Evolutionary conservation across 257 asterid genomes (phyloP).

Genomic region (Nicotiana paniculata): DNA sequence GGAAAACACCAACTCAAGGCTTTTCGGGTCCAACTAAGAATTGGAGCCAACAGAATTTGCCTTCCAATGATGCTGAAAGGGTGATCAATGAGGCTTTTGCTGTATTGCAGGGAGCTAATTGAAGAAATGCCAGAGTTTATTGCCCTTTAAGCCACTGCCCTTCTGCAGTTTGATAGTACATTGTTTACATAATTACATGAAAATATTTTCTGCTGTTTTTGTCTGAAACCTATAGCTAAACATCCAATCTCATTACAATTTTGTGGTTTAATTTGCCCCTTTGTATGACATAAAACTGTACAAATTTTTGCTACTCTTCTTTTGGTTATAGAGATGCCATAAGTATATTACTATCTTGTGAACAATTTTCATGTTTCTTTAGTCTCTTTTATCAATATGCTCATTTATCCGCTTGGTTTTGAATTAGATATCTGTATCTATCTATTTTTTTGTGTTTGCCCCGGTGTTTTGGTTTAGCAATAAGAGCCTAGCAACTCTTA

Average conservation of each 20-base stretch:
- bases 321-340: slow-evolving; percentile 24
- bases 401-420: neutral
- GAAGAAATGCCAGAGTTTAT: slow-evolving; percentile 14
- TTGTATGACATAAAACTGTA: slow-evolving; percentile 43
- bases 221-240: neutral
- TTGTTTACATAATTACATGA: slow-evolving; percentile 1
- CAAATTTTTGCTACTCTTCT: slow-evolving; percentile 33
- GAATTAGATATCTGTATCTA: neutral
- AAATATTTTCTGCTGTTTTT: neutral
- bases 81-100: slow-evolving; percentile 37
- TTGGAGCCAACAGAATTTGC: slow-evolving; percentile 29
- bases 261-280: slow-evolving; percentile 19
- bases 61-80: slow-evolving; percentile 39
- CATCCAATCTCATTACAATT: slow-evolving; percentile 31
- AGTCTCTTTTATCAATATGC: neutral
- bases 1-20: slow-evolving; percentile 44
- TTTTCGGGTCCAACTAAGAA: slow-evolving; percentile 28
- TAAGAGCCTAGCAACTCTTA: too few species aligned
- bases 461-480: too few species aligned
- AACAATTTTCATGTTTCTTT: neutral
- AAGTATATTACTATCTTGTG: slow-evolving; percentile 8
- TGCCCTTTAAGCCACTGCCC: neutral
- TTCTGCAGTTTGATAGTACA: slow-evolving; percentile 1
- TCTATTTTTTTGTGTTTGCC: too few species aligned
- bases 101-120: slow-evolving; percentile 27